Conservation (phyloP, 2,329 filamentous ascomycete species). For the Calonectria pteridis region DNA sequence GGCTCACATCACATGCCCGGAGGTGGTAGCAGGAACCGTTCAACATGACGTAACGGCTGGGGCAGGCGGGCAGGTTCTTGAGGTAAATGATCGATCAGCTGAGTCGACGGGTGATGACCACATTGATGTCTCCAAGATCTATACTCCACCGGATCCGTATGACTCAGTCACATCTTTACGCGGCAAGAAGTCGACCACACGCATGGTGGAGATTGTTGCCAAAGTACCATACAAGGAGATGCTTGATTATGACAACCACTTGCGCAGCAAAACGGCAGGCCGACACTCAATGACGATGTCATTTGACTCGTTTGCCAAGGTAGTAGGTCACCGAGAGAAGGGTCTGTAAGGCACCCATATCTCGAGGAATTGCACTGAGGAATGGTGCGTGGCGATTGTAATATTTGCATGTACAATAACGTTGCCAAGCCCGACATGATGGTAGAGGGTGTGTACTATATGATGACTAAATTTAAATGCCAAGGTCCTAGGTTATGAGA, state of each 20-base stretch:
- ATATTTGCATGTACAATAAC: background rate
- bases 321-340: conserved; percentile 68
- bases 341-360: conserved; percentile 46
- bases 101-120: conserved; percentile 51
- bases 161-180: conserved; percentile 69
- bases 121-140: conserved; percentile 82
- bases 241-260: conserved; percentile 91
- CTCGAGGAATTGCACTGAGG: background rate
- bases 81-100: conserved; percentile 70
- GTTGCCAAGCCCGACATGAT: background rate
- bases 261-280: conserved; percentile 89
- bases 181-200: conserved; percentile 61
- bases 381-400: background rate
- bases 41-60: conserved; percentile 84
- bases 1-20: conserved; percentile 87
- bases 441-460: background rate
- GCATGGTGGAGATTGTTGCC: conserved; percentile 78
- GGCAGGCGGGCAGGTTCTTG: conserved; percentile 78
- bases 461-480: background rate
- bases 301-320: conserved; percentile 68
- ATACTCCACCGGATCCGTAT: conserved; percentile 89
- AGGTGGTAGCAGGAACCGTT: conserved; percentile 82
- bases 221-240: conserved; percentile 96
- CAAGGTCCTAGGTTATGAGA: background rate
- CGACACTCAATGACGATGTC: conserved; percentile 73